Evolutionary conservation across 768 basidiomycete species (phyloP).

Genomic region (Lactarius evosmus): DNA sequence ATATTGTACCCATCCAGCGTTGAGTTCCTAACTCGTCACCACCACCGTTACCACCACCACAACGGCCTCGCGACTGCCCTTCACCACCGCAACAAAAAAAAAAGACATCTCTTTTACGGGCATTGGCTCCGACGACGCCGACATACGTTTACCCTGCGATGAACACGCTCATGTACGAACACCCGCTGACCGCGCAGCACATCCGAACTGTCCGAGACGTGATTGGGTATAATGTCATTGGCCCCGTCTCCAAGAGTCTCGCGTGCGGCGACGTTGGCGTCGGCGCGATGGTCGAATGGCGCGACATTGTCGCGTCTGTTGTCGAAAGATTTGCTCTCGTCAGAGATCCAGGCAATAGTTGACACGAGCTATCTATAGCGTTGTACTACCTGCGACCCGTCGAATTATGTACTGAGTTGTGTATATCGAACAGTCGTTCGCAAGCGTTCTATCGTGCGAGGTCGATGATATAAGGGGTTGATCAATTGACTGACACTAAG

Average conservation of each 20-base stretch:
- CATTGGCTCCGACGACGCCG: slow-evolving; percentile 76
- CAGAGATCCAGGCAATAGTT: not conserved
- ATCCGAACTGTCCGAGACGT: slow-evolving; percentile 69
- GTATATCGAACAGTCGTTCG: not conserved
- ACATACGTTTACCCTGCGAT: slow-evolving; percentile 95
- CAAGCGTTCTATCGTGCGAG: not conserved
- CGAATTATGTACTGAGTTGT: not conserved
- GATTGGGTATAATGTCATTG: slow-evolving; percentile 75
- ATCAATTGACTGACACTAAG: not conserved
- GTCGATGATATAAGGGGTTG: not conserved
- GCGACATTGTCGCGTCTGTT: slow-evolving; percentile 75
- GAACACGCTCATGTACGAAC: slow-evolving; percentile 98
- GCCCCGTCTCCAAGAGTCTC: slow-evolving; percentile 82
- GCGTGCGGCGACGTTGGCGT: slow-evolving; percentile 94
- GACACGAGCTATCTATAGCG: not conserved
- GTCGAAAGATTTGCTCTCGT: slow-evolving; percentile 48
- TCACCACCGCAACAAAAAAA: too few species aligned
- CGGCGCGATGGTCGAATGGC: slow-evolving; percentile 98
- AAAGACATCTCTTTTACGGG: slow-evolving; percentile 79
- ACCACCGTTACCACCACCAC: too few species aligned
- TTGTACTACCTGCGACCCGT: too few species aligned
- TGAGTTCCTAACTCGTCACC: not conserved
- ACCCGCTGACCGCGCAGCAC: slow-evolving; percentile 87
- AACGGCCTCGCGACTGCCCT: too few species aligned
- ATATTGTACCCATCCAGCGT: not conserved